Conservation (phyloP, 768 basidiomycete genomes). For the Leccinum boreale region DNA sequence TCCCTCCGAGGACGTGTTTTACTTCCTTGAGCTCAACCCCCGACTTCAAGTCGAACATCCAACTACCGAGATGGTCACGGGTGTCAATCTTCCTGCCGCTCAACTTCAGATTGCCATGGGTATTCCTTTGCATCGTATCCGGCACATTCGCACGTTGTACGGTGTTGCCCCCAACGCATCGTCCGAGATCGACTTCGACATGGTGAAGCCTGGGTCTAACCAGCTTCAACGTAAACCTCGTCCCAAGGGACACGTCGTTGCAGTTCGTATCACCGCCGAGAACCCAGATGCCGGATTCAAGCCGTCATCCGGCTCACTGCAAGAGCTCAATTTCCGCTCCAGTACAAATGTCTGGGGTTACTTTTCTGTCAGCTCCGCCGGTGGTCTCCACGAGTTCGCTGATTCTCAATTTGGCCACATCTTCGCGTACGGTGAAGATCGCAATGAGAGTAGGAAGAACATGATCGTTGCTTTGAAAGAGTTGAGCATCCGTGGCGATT, state of each 20-base stretch:
- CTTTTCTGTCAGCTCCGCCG: conserved; percentile 94
- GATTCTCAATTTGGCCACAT: conserved; percentile 99
- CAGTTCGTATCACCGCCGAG: conserved; percentile 98
- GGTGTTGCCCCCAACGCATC: conserved; percentile 87
- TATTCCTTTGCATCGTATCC: conserved; percentile 90
- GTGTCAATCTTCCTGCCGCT: conserved; percentile 95
- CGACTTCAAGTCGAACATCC: conserved; percentile 99
- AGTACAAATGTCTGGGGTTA: conserved; percentile 99
- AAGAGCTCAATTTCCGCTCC: conserved; percentile 99
- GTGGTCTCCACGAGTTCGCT: conserved; percentile 97
- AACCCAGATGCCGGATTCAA: conserved; percentile 99
- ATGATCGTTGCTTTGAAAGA: conserved; percentile 99
- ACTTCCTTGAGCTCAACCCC: conserved; percentile 98
- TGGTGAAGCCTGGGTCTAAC: conserved; percentile 82
- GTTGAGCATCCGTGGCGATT: conserved; percentile 97
- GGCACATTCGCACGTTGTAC: conserved; percentile 93
- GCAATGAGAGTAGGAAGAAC: conserved; percentile 92
- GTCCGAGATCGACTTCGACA: conserved; percentile 96
- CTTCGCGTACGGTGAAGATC: conserved; percentile 97
- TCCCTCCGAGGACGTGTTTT: conserved; percentile 89
- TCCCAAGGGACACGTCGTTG: conserved; percentile 98
- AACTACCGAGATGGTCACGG: conserved; percentile 99
- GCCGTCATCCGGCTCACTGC: conserved; percentile 93
- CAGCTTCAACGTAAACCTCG: conserved; percentile 90
- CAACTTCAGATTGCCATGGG: conserved; percentile 99